phyloP scores from a whole-genome alignment of 805 yeast genomes.

The Candida krabiensis region DNA sequence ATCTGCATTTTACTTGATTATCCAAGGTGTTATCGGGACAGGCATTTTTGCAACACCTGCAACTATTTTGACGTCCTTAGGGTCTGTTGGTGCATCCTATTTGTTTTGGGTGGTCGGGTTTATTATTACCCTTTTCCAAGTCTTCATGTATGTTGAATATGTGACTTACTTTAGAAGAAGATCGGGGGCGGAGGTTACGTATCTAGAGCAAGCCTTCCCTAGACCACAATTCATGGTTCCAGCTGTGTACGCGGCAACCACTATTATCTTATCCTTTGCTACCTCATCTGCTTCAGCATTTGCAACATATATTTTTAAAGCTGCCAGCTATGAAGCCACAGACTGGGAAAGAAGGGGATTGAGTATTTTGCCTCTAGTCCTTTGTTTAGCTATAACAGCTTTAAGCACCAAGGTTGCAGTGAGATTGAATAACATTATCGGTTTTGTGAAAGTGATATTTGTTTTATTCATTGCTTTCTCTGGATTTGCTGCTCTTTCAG shows the following conservation, averaged over 20 bases:
- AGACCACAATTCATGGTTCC: conserved; percentile 71
- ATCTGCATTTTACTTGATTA: conserved; percentile 58
- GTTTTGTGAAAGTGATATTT: conserved; percentile 71
- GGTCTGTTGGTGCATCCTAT: conserved; percentile 44
- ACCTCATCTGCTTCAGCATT: conserved; percentile 80
- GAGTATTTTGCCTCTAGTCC: conserved; percentile 72
- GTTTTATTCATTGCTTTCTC: conserved; percentile 68
- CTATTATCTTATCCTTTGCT: conserved; percentile 81
- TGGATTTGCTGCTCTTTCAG: conserved; percentile 84
- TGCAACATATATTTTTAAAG: conserved; percentile 74
- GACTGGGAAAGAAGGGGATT: conserved; percentile 79
- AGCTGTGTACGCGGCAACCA: conserved; percentile 65
- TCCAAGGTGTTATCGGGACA: conserved; percentile 73
- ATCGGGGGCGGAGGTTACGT: conserved; percentile 86
- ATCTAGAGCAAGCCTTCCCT: conserved; percentile 67
- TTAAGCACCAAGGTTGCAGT: conserved; percentile 65
- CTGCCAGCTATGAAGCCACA: conserved; percentile 66
- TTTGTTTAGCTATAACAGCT: conserved; percentile 65
- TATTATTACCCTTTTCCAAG: conserved; percentile 37
- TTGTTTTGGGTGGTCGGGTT: conserved; percentile 45
- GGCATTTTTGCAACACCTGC: conserved; percentile 76
- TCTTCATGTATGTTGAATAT: conserved; percentile 41
- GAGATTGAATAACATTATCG: conserved; percentile 62
- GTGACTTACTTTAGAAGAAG: conserved; percentile 46
- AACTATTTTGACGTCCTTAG: conserved; percentile 47